phyloP scores from a whole-genome alignment of 352 stramenopile species.

The Pythium phragmiticola region DNA sequence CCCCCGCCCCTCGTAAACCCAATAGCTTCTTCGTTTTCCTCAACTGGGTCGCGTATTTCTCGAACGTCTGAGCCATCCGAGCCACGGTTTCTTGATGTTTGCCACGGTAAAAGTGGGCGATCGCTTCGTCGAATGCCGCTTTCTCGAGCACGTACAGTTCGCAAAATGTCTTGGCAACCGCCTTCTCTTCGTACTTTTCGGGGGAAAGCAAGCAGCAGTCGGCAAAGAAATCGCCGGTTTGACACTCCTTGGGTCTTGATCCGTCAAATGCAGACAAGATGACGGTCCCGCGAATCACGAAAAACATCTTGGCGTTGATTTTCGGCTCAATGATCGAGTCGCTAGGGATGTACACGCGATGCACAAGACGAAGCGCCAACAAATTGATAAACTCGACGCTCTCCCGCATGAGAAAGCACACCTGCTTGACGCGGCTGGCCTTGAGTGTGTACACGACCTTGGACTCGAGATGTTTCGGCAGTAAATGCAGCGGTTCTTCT shows the following conservation, averaged over 20 bases:
- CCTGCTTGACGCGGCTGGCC: conserved; percentile 57
- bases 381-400: conserved; percentile 72
- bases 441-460: conserved; percentile 66
- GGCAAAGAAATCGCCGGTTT: conserved; percentile 67
- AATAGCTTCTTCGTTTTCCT: conserved; percentile 79
- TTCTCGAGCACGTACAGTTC: conserved; percentile 77
- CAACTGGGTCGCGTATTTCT: conserved; percentile 61
- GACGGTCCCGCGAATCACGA: conserved; percentile 60
- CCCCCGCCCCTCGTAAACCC: conserved; percentile 38
- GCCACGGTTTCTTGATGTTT: conserved; percentile 27
- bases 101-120: conserved; percentile 53
- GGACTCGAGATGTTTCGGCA: conserved; percentile 67
- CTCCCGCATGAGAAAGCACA: conserved; percentile 71
- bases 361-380: conserved; percentile 43
- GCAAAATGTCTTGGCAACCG: conserved; percentile 76
- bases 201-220: conserved; percentile 56
- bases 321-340: conserved; percentile 73
- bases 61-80: conserved; percentile 45
- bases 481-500: conserved; percentile 50
- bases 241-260: conserved; percentile 47
- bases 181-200: conserved; percentile 68
- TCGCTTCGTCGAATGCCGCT: conserved; percentile 50
- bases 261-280: conserved; percentile 50
- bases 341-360: conserved; percentile 53
- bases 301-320: conserved; percentile 76